These are phyloP conservation scores for Mortierella sp. DNA, from an alignment of 371 early-diverging fungal species.

Conservation along the genomic window DNA sequence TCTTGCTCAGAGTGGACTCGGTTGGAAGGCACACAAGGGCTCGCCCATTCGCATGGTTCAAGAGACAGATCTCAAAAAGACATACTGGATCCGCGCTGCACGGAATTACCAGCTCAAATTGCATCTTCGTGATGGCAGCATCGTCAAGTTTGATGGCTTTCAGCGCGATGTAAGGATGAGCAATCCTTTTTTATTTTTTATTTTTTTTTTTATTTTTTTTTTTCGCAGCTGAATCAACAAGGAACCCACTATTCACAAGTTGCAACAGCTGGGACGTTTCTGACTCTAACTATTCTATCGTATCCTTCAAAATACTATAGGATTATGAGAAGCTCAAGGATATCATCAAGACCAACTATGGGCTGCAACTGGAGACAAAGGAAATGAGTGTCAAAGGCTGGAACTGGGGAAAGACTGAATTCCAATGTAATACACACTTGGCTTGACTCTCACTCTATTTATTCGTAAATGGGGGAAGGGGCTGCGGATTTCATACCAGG, in stretches of 20 bases:
- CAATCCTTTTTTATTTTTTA: not conserved
- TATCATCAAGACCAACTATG: constrained; percentile 73
- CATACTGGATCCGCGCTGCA: constrained; percentile 84
- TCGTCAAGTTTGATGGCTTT: constrained; percentile 92
- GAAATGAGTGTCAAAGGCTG: constrained; percentile 92
- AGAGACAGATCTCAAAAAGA: constrained; percentile 73
- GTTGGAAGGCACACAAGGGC: constrained; percentile 76
- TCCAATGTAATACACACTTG: constrained; percentile 63
- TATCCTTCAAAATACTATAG: constrained; percentile 55
- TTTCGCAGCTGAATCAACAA: not conserved
- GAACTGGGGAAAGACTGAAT: constrained; percentile 96
- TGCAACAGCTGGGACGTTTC: too few relatives aligned
- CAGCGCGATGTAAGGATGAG: constrained; percentile 71
- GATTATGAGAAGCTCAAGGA: constrained; percentile 83
- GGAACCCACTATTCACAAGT: not conserved
- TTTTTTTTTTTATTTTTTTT: constrained; percentile 7
- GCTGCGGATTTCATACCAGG: not conserved
- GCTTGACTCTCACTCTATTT: not conserved
- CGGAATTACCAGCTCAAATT: constrained; percentile 88
- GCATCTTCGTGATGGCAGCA: constrained; percentile 71
- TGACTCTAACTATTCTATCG: not conserved
- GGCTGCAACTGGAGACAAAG: constrained; percentile 78
- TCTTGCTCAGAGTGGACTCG: constrained; percentile 82
- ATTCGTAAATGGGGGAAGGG: not conserved
- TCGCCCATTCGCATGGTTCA: constrained; percentile 72